Conservation (phyloP, 768 basidiomycete genomes). For the Boletus reticuloceps region DNA sequence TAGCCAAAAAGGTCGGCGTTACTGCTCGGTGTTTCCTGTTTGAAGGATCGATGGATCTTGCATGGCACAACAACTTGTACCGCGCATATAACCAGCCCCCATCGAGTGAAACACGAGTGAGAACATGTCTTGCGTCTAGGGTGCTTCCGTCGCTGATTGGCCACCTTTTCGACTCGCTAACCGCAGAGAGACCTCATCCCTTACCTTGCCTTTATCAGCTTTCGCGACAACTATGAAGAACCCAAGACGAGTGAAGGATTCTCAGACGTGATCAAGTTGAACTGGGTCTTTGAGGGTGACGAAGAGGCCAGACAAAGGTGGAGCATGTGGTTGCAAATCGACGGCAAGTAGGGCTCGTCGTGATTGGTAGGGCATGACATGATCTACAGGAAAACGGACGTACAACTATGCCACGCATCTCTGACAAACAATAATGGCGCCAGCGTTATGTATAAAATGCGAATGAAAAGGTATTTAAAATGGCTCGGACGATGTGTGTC, state of each 20-base stretch:
- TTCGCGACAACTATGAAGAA: conserved; percentile 61
- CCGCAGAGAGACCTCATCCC: conserved; percentile 54
- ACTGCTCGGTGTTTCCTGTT: conserved; percentile 74
- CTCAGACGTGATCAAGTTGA: conserved; percentile 68
- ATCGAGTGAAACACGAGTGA: conserved; percentile 22
- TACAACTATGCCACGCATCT: conserved; percentile 1
- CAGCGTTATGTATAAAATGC: neutral
- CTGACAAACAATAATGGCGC: neutral
- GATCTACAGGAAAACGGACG: conserved; percentile 3
- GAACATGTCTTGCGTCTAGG: neutral
- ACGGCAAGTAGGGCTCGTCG: conserved; percentile 50
- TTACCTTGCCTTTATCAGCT: conserved; percentile 56
- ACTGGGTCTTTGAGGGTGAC: conserved; percentile 77
- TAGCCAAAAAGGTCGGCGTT: conserved; percentile 56
- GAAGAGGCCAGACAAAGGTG: conserved; percentile 70
- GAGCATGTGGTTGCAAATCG: conserved; percentile 85
- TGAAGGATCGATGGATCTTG: conserved; percentile 71
- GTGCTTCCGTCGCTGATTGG: neutral
- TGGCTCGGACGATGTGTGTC: neutral
- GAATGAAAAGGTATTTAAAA: neutral
- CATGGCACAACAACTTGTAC: conserved; percentile 93
- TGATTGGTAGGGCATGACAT: neutral
- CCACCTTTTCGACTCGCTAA: conserved; percentile 24
- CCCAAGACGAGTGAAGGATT: conserved; percentile 73
- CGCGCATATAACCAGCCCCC: conserved; percentile 64